phyloP scores from a whole-genome alignment of 2,329 filamentous ascomycete species.

The Beauveria caledonica region DNA sequence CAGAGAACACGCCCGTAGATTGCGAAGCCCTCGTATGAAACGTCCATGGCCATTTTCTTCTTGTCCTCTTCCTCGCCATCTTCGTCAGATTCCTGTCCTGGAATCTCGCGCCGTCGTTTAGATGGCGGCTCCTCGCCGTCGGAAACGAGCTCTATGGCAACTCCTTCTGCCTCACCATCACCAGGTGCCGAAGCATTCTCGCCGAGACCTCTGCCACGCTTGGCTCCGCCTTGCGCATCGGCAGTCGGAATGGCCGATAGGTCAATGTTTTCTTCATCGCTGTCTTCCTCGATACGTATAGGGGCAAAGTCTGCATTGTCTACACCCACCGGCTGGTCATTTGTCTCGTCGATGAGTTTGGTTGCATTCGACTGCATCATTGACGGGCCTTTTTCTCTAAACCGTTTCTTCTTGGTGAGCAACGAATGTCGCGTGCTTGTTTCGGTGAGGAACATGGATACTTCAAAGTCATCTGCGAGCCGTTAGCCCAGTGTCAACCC shows the following conservation, averaged over 20 bases:
- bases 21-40: slow-evolving; percentile 88
- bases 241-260: slow-evolving; percentile 28
- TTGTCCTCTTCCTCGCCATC: slow-evolving; percentile 63
- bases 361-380: slow-evolving; percentile 53
- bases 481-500: slow-evolving; percentile 14
- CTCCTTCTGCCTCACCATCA: slow-evolving; percentile 21
- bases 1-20: slow-evolving; percentile 93
- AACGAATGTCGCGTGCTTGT: slow-evolving; percentile 77
- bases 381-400: slow-evolving; percentile 48
- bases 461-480: slow-evolving; percentile 78
- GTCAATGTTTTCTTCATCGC: slow-evolving; percentile 24
- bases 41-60: slow-evolving; percentile 82
- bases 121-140: slow-evolving; percentile 33
- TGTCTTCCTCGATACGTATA: slow-evolving; percentile 41
- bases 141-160: slow-evolving; percentile 29
- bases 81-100: slow-evolving; percentile 20
- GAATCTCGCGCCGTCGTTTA: slow-evolving; percentile 35
- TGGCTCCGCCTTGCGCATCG: slow-evolving; percentile 18
- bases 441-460: slow-evolving; percentile 87
- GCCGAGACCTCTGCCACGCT: slow-evolving; percentile 21
- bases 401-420: slow-evolving; percentile 76
- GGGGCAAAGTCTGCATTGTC: slow-evolving; percentile 32
- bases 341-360: slow-evolving; percentile 50
- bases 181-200: slow-evolving; percentile 14
- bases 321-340: slow-evolving; percentile 45